Conservation (phyloP, 106 monocot genomes). For the Gastrodia elata region DNA sequence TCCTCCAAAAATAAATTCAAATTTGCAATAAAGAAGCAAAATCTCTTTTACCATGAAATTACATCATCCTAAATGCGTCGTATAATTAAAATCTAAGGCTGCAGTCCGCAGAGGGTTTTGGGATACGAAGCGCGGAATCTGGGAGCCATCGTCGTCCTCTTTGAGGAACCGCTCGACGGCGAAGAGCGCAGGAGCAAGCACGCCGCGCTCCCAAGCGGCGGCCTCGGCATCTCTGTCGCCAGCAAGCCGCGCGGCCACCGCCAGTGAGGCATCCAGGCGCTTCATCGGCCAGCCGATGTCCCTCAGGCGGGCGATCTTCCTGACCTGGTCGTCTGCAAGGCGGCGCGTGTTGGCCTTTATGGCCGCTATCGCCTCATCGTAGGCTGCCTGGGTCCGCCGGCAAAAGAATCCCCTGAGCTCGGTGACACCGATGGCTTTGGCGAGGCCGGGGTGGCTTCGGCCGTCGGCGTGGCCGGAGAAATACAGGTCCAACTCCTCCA, state of each 20-base stretch:
- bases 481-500: slow-evolving; percentile 67
- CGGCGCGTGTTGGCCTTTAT: slow-evolving; percentile 72
- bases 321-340: slow-evolving; percentile 64
- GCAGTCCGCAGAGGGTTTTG: too few relatives aligned
- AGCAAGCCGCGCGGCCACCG: slow-evolving; percentile 24
- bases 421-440: slow-evolving; percentile 75
- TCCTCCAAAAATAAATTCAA: too few relatives aligned
- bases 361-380: slow-evolving; percentile 41
- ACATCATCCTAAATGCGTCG: too few relatives aligned
- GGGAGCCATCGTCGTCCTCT: too few relatives aligned
- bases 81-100: too few relatives aligned
- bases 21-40: too few relatives aligned
- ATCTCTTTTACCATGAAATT: too few relatives aligned
- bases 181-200: slow-evolving; percentile 26
- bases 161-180: slow-evolving; percentile 18
- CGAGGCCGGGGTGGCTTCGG: slow-evolving; percentile 38
- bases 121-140: too few relatives aligned
- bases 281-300: slow-evolving; percentile 45
- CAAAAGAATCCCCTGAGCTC: slow-evolving; percentile 56
- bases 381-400: slow-evolving; percentile 4
- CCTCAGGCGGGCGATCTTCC: slow-evolving; percentile 58
- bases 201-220: slow-evolving; percentile 47
- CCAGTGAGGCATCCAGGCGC: slow-evolving; percentile 53
- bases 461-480: slow-evolving; percentile 20
- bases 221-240: slow-evolving; percentile 18